phyloP scores from a whole-genome alignment of 2,329 filamentous ascomycete species.

The Ophiostoma triangulosporum region DNA sequence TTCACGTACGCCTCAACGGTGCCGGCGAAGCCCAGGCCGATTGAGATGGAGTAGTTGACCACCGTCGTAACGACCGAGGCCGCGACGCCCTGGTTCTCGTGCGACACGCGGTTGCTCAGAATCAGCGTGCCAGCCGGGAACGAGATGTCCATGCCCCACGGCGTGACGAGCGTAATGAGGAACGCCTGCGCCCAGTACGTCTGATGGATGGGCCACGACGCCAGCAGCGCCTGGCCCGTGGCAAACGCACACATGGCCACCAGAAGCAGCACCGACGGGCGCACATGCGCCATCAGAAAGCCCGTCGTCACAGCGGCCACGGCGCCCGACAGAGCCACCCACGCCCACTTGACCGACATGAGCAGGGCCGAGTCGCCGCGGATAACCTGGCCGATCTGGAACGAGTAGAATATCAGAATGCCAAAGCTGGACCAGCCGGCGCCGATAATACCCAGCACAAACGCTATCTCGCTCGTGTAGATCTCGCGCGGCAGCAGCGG shows the following conservation, averaged over 20 bases:
- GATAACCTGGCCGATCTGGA: slow-evolving; percentile 21
- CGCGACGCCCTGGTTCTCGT: slow-evolving; percentile 31
- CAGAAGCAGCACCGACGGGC: slow-evolving; percentile 27
- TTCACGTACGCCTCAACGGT: slow-evolving; percentile 39
- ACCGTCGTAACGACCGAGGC: slow-evolving; percentile 46
- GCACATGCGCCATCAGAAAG: slow-evolving; percentile 26
- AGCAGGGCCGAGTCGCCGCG: slow-evolving; percentile 28
- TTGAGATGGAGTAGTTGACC: slow-evolving; percentile 54
- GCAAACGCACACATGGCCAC: slow-evolving; percentile 30
- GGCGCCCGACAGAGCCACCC: slow-evolving; percentile 31
- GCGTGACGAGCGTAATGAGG: slow-evolving; percentile 40
- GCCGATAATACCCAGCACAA: slow-evolving; percentile 7
- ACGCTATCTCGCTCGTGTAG: slow-evolving; percentile 12
- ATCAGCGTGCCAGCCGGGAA: slow-evolving; percentile 49
- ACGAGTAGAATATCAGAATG: slow-evolving; percentile 14
- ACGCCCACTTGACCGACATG: slow-evolving; percentile 19
- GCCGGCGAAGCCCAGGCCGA: slow-evolving; percentile 52
- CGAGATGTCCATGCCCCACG: slow-evolving; percentile 52
- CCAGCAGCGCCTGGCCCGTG: slow-evolving; percentile 27
- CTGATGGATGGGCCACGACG: slow-evolving; percentile 36
- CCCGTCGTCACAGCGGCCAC: slow-evolving; percentile 30
- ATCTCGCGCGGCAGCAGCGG: slow-evolving; percentile 15
- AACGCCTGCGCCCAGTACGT: slow-evolving; percentile 53
- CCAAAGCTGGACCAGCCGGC: slow-evolving; percentile 15
- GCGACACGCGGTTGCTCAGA: slow-evolving; percentile 36